These are phyloP conservation scores for Platanus orientalis DNA, from an alignment of 164 flowering plant genomes.

Conservation along the genomic window DNA sequence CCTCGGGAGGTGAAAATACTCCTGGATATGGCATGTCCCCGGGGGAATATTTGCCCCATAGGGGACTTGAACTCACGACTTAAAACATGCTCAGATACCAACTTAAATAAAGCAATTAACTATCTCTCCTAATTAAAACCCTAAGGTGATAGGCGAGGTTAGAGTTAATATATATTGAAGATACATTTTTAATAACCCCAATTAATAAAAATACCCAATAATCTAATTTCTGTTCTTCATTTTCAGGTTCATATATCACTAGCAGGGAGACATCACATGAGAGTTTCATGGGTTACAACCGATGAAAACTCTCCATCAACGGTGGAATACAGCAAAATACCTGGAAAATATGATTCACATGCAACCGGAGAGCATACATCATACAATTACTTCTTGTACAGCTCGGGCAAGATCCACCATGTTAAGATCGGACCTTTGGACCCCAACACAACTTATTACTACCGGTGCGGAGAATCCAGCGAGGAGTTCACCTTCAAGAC, in stretches of 20 bases:
- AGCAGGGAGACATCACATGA: conserved; percentile 52
- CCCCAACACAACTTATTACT: conserved; percentile 57
- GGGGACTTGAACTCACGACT: too few relatives aligned
- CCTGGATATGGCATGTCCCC: too few relatives aligned
- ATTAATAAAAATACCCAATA: too few relatives aligned
- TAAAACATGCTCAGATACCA: too few relatives aligned
- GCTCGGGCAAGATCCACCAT: conserved; percentile 71
- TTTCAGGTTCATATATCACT: conserved; percentile 70
- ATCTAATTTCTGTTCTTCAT: not conserved
- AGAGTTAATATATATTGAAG: too few relatives aligned
- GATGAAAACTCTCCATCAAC: conserved; percentile 31
- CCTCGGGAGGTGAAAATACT: too few relatives aligned
- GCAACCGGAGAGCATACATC: conserved; percentile 51
- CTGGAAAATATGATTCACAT: conserved; percentile 38
- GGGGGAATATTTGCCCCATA: too few relatives aligned
- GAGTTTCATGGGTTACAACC: conserved; percentile 61
- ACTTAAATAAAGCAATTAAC: too few relatives aligned
- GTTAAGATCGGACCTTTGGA: conserved; percentile 70
- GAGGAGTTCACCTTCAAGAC: conserved; percentile 66
- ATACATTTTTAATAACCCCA: too few relatives aligned
- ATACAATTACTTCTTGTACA: conserved; percentile 57
- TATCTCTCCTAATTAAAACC: too few relatives aligned
- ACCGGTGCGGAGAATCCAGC: conserved; percentile 58
- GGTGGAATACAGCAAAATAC: conserved; percentile 53
- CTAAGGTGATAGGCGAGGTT: too few relatives aligned